Conservation (phyloP, 495 filamentous ascomycete species). For the Cercophora samala region DNA sequence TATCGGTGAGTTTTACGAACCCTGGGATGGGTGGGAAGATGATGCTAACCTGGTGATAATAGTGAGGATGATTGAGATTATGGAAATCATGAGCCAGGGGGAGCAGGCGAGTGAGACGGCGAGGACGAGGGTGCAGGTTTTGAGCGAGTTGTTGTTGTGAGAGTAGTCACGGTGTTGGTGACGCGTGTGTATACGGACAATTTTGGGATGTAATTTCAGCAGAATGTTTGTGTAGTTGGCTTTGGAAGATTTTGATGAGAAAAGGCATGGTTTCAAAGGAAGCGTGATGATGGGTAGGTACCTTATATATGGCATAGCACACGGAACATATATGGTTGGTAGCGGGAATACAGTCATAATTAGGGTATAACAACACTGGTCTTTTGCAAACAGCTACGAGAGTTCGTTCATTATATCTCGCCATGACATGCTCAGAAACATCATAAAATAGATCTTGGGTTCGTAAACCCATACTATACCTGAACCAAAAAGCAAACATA, state of each 20-base stretch:
- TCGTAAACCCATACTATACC: no score
- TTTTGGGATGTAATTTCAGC: neutral
- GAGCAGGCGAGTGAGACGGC: constrained; percentile 53
- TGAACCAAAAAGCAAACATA: no score
- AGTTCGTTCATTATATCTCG: no score
- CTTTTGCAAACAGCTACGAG: no score
- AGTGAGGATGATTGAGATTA: constrained; percentile 58
- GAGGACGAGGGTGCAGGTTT: constrained; percentile 52
- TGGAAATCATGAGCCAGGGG: constrained; percentile 51
- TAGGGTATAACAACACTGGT: no score
- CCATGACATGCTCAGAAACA: no score
- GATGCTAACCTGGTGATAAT: constrained; percentile 2
- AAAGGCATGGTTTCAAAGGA: neutral
- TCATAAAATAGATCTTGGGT: no score
- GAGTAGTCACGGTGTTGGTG: neutral
- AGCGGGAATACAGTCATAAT: no score
- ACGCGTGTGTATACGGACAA: neutral
- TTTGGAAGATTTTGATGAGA: neutral
- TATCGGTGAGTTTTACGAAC: constrained; percentile 44
- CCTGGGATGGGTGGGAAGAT: neutral
- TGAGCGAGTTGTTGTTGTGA: constrained; percentile 49
- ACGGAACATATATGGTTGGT: neutral
- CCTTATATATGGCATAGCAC: neutral
- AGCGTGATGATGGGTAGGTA: neutral
- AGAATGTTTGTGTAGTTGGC: neutral